phyloP scores from a whole-genome alignment of 306 rosid species.

The Gynostemma pentaphyllum region DNA sequence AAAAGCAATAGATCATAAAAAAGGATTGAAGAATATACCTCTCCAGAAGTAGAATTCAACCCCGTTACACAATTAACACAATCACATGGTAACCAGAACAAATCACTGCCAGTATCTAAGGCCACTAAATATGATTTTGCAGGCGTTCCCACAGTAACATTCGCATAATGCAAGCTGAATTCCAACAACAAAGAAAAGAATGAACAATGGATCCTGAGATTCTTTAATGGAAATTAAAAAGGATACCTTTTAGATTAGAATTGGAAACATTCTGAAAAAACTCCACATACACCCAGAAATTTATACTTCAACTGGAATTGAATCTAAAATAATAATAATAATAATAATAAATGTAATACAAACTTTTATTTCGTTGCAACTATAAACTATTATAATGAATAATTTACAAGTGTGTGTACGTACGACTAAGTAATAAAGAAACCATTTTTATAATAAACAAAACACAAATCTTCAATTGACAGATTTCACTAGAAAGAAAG shows the following conservation, averaged over 20 bases:
- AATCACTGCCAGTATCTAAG: slow-evolving; percentile 89
- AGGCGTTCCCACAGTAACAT: slow-evolving; percentile 90
- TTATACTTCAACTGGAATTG: neutral
- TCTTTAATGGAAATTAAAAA: neutral
- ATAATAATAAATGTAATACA: no score
- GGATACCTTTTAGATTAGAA: neutral
- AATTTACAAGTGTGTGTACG: no score
- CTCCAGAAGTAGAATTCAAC: slow-evolving; percentile 11
- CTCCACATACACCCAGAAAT: neutral
- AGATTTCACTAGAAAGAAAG: no score
- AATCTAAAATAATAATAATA: neutral
- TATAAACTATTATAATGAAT: no score
- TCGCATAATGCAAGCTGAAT: slow-evolving; percentile 85
- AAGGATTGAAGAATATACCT: slow-evolving; percentile 21
- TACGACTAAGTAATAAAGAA: no score
- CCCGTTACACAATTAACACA: slow-evolving; percentile 45
- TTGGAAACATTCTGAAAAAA: neutral
- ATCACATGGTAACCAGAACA: slow-evolving; percentile 92
- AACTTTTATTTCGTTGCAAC: no score
- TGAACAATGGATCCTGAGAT: neutral
- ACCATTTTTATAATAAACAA: no score
- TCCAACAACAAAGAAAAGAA: slow-evolving; percentile 1
- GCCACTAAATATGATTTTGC: slow-evolving; percentile 64
- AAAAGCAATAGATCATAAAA: neutral
- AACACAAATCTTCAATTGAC: no score